Conservation (phyloP, 2,329 filamentous ascomycete genomes). For the Clarireedia monteithiana region DNA sequence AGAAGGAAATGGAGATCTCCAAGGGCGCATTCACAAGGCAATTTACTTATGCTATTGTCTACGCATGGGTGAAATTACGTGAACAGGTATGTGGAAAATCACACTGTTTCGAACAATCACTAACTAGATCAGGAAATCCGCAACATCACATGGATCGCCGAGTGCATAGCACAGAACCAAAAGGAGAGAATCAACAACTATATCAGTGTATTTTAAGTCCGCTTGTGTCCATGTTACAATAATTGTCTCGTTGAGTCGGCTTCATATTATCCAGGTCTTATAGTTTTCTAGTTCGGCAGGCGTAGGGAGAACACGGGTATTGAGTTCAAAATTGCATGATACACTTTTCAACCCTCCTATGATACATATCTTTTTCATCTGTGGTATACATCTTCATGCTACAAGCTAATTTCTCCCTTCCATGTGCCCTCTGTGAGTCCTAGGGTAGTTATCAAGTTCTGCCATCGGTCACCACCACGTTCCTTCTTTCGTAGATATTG, state of each 20-base stretch:
- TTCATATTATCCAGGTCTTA: conserved; percentile 15
- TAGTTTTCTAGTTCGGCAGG: conserved; percentile 22
- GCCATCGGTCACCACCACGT: conserved; percentile 83
- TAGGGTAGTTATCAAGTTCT: conserved; percentile 73
- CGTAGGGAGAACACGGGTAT: conserved; percentile 23
- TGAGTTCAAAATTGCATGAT: conserved; percentile 17
- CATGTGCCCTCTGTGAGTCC: conserved; percentile 84
- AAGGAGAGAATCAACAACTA: conserved; percentile 99
- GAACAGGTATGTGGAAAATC: conserved; percentile 67
- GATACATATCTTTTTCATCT: neutral
- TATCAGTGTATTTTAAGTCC: conserved; percentile 81
- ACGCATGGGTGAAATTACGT: conserved; percentile 94
- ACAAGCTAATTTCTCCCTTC: conserved; percentile 80
- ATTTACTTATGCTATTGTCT: conserved; percentile 91
- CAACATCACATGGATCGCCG: conserved; percentile 98
- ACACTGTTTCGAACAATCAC: conserved; percentile 9
- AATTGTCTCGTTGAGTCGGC: conserved; percentile 11
- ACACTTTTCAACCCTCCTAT: conserved; percentile 19
- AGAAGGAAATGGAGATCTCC: conserved; percentile 98
- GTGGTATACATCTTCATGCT: conserved; percentile 21
- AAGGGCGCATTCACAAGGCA: conserved; percentile 93
- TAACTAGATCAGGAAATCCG: conserved; percentile 74
- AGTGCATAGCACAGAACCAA: conserved; percentile 99
- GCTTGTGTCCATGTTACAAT: conserved; percentile 10
- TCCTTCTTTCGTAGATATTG: conserved; percentile 84